A percentile compares a stretch with the other conserved stretches of the same genome.
Conservation (phyloP, 1,139 yeast species). For the Nakaseomyces nivariensis region DNA sequence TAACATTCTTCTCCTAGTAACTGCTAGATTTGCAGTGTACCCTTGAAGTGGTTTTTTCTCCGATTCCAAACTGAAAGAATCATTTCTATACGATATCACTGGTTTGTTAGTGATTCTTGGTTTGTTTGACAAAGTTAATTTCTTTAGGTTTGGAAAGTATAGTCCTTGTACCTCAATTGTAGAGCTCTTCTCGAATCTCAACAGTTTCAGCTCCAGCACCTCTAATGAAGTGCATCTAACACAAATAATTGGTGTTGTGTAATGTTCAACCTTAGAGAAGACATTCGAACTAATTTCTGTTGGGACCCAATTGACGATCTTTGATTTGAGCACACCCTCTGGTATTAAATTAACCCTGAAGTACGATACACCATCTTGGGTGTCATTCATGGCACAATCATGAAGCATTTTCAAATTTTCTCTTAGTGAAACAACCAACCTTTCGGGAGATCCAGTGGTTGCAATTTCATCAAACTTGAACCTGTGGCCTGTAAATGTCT, state of each 20-base stretch:
- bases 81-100: neutral
- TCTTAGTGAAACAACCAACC: slow-evolving; percentile 8
- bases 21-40: neutral
- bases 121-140: slow-evolving; percentile 9
- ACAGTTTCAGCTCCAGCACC: slow-evolving; percentile 13
- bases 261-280: slow-evolving; percentile 2
- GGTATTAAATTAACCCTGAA: slow-evolving; percentile 20
- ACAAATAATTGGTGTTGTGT: slow-evolving; percentile 14
- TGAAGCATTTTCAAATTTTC: slow-evolving; percentile 14
- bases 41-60: neutral
- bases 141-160: slow-evolving; percentile 15
- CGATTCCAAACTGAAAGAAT: neutral
- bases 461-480: slow-evolving; percentile 18
- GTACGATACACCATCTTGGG: slow-evolving; percentile 21
- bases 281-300: slow-evolving; percentile 4
- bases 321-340: slow-evolving; percentile 14
- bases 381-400: slow-evolving; percentile 13
- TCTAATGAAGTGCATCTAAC: slow-evolving; percentile 14
- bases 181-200: slow-evolving; percentile 9
- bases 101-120: slow-evolving; percentile 4
- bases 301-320: slow-evolving; percentile 19
- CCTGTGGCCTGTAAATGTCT: slow-evolving; percentile 19
- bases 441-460: slow-evolving; percentile 13
- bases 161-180: slow-evolving; percentile 16
- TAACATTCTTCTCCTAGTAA: neutral